phyloP scores from a whole-genome alignment of 257 asterid species.

The Solanum chaucha region DNA sequence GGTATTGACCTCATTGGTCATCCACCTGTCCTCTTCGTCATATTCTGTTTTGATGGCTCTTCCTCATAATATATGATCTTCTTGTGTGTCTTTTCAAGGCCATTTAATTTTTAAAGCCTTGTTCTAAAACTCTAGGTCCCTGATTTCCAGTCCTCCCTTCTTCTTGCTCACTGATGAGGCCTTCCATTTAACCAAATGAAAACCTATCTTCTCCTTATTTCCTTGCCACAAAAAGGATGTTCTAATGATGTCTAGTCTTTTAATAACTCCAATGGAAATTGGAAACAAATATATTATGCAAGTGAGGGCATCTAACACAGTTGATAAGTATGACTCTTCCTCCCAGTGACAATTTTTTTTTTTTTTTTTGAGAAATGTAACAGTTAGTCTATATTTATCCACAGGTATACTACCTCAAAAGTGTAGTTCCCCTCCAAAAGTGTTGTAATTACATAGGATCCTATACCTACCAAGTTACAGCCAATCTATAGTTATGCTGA shows the following conservation, averaged over 20 bases:
- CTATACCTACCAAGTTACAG: too few relatives aligned
- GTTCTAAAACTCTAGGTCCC: neutral
- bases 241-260: neutral
- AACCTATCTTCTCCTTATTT: neutral
- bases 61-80: neutral
- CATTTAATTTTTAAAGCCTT: neutral
- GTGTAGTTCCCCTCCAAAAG: too few relatives aligned
- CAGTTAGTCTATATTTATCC: too few relatives aligned
- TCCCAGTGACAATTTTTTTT: neutral
- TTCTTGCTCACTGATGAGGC: neutral
- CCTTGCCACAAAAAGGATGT: neutral
- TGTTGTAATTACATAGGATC: too few relatives aligned
- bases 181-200: neutral
- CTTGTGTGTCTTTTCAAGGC: neutral
- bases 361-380: too few relatives aligned
- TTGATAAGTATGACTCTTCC: neutral
- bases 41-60: neutral
- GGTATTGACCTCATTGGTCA: neutral
- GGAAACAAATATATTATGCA: neutral
- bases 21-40: neutral
- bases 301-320: neutral
- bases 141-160: neutral
- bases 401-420: too few relatives aligned
- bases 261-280: neutral
- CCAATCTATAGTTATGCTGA: too few relatives aligned